A percentile compares a stretch with the other conserved stretches of the same genome.
Conservation (phyloP, 176 grass and related monocot genomes). For the Neostapfia colusana region DNA sequence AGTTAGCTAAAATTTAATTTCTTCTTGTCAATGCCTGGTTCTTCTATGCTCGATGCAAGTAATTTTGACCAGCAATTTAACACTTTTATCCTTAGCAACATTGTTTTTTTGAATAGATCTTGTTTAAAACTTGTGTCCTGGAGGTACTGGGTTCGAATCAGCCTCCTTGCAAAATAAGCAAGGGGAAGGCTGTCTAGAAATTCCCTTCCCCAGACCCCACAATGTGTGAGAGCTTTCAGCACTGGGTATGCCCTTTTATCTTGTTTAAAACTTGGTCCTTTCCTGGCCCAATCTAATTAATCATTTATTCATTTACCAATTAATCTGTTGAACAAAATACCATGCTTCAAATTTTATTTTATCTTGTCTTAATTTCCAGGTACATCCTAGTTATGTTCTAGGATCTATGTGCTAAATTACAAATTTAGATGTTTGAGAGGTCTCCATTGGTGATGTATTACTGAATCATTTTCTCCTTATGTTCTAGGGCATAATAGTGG, state of each 20-base stretch:
- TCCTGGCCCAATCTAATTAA: background rate
- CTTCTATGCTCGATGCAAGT: background rate
- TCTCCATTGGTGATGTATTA: slow-evolving; percentile 12
- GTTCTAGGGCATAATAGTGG: slow-evolving; percentile 61
- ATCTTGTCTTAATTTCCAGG: background rate
- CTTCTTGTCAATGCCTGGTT: background rate
- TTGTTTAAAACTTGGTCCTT: background rate
- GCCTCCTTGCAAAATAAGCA: too few relatives aligned
- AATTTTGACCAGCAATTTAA: background rate
- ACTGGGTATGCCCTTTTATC: too few relatives aligned
- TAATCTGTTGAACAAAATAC: background rate
- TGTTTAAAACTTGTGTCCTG: background rate
- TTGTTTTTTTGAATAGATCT: background rate
- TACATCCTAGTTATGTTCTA: slow-evolving; percentile 13
- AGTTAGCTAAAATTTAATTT: background rate
- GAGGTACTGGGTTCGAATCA: too few relatives aligned
- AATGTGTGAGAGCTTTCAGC: too few relatives aligned
- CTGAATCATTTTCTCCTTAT: slow-evolving; percentile 1
- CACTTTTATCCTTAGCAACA: slow-evolving; percentile 6
- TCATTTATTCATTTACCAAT: background rate
- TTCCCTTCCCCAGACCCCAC: too few relatives aligned
- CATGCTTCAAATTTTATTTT: slow-evolving; percentile 23
- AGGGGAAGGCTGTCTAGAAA: too few relatives aligned
- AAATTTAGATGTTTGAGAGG: background rate
- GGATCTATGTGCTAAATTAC: slow-evolving; percentile 2